Evolutionary conservation across 2,329 filamentous ascomycete species (phyloP).

Genomic region (Penicillium sp.): DNA sequence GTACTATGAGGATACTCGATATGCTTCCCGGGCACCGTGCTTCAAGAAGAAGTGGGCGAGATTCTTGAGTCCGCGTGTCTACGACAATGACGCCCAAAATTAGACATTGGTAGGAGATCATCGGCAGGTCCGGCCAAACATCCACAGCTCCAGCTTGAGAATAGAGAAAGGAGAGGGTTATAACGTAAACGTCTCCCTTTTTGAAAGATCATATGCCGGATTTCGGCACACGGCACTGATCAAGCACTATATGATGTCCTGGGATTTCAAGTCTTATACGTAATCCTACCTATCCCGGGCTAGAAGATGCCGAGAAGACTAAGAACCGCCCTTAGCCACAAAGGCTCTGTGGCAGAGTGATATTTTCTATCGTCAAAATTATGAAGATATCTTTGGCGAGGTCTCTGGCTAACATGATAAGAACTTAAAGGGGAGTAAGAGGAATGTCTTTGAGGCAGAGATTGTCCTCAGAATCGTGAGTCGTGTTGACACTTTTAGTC

Average conservation of each 20-base stretch:
- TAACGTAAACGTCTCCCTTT: too few relatives aligned
- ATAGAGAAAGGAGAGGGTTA: too few relatives aligned
- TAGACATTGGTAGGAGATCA: constrained; percentile 64
- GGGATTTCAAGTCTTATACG: too few relatives aligned
- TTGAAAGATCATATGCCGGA: too few relatives aligned
- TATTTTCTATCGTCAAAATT: constrained; percentile 58
- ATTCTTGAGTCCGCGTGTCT: constrained; percentile 61
- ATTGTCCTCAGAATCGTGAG: too few relatives aligned
- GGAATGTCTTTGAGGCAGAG: constrained; percentile 57
- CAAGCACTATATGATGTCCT: too few relatives aligned
- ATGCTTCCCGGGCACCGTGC: constrained; percentile 51
- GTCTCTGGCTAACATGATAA: constrained; percentile 47
- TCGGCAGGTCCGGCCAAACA: too few relatives aligned
- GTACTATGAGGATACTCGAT: constrained; percentile 47
- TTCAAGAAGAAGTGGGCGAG: constrained; percentile 67
- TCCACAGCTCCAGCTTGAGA: too few relatives aligned
- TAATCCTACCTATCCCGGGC: too few relatives aligned
- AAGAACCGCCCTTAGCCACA: constrained; percentile 37
- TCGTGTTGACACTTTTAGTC: constrained; percentile 62
- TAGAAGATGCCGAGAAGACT: too few relatives aligned
- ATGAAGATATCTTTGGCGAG: constrained; percentile 42
- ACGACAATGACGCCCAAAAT: constrained; percentile 53
- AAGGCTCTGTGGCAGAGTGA: constrained; percentile 51
- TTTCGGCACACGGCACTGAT: too few relatives aligned
- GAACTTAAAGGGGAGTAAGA: constrained; percentile 46